These are phyloP conservation scores for Pichia manshurica DNA, from an alignment of 805 yeast genomes.

Conservation along the genomic window DNA sequence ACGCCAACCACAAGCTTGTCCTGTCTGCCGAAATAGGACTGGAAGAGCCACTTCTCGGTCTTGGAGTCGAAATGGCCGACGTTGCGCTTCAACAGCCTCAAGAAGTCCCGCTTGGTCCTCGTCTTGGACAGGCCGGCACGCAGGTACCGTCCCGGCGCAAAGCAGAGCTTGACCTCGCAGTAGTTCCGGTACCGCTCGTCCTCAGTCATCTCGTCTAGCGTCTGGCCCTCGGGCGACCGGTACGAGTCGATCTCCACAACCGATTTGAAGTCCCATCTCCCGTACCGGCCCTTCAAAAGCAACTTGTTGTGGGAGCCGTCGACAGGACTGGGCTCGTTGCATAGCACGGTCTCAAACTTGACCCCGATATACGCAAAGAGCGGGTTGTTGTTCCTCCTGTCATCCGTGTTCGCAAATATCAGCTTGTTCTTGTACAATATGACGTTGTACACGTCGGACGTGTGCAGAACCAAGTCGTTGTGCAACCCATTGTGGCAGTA, in stretches of 20 bases:
- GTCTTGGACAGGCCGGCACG: no score
- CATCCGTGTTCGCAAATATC: constrained; percentile 11
- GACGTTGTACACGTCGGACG: constrained; percentile 9
- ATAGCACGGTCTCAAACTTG: constrained; percentile 15
- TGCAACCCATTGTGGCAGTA: constrained; percentile 15
- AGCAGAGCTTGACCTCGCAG: constrained; percentile 14
- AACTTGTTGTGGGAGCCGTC: constrained; percentile 12
- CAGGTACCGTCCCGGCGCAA: neutral
- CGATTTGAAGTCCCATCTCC: constrained; percentile 11
- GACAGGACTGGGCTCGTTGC: constrained; percentile 6
- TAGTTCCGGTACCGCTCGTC: constrained; percentile 9
- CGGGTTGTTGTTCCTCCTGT: constrained; percentile 9
- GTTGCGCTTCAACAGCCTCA: neutral
- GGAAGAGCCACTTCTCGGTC: constrained; percentile 12
- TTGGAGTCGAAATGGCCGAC: neutral
- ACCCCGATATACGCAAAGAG: constrained; percentile 14
- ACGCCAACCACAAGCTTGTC: constrained; percentile 15
- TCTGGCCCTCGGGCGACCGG: neutral
- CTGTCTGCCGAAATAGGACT: constrained; percentile 14
- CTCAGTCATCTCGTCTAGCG: neutral
- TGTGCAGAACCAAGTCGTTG: constrained; percentile 8
- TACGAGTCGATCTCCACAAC: constrained; percentile 15
- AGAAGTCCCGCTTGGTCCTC: neutral
- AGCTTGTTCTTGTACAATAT: constrained; percentile 10
- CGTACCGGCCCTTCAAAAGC: constrained; percentile 10